A percentile compares a stretch with the other conserved stretches of the same genome.
Evolutionary conservation across 768 basidiomycete genomes (phyloP).

Genomic region (Lactifluus piperatus): DNA sequence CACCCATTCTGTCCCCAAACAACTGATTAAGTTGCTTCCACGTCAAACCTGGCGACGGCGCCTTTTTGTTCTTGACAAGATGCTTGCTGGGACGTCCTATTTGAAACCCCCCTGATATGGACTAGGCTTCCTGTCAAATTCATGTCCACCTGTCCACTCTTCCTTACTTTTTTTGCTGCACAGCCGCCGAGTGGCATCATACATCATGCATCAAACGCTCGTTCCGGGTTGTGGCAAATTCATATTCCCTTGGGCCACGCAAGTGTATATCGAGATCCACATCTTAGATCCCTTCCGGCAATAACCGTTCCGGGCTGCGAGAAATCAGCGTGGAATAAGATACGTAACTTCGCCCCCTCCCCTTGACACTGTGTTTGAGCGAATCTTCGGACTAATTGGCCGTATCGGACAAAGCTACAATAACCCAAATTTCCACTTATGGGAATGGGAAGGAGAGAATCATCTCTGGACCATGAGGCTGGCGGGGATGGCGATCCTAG

Average conservation of each 20-base stretch:
- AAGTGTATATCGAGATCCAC: conserved; percentile 7
- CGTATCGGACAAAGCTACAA: neutral
- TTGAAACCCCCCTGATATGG: conserved; percentile 9
- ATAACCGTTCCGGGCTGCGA: conserved; percentile 10
- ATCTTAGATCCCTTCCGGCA: conserved; percentile 15
- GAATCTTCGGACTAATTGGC: conserved; percentile 11
- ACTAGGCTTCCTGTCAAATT: conserved; percentile 12
- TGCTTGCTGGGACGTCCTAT: neutral
- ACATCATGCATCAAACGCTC: conserved; percentile 14
- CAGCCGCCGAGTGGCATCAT: conserved; percentile 13
- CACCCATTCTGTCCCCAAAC: conserved; percentile 8
- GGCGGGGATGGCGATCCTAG: neutral
- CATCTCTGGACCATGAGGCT: neutral
- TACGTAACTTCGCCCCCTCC: conserved; percentile 3
- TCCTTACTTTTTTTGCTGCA: conserved; percentile 9
- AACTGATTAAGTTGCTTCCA: conserved; percentile 20
- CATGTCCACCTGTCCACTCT: conserved; percentile 7
- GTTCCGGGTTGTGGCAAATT: conserved; percentile 8
- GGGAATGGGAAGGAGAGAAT: neutral
- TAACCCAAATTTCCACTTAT: too few species aligned
- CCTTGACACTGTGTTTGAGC: conserved; percentile 11
- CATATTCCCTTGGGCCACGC: conserved; percentile 16
- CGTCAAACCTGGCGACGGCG: conserved; percentile 16
- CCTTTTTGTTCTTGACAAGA: conserved; percentile 6
- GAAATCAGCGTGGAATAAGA: conserved; percentile 9